Conservation (phyloP, 2,329 filamentous ascomycete genomes). For the Apiospora sp. region DNA sequence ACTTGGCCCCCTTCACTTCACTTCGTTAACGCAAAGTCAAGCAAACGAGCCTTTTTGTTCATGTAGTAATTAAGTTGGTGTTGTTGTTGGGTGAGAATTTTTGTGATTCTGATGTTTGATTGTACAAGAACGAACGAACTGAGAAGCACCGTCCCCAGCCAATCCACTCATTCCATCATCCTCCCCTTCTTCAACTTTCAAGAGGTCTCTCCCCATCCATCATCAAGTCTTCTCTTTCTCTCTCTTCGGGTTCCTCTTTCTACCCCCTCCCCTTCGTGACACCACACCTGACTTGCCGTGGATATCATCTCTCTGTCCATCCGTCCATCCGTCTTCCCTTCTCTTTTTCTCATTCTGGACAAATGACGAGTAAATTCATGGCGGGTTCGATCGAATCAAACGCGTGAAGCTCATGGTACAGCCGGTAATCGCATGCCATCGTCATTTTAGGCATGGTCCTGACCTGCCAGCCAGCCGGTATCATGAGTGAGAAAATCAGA, state of each 20-base stretch:
- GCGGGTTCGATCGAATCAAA: neutral
- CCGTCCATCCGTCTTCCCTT: neutral
- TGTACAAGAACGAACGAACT: conserved; percentile 4
- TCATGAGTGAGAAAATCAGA: neutral
- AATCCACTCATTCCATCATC: neutral
- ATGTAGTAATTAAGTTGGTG: neutral
- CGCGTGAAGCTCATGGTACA: conserved; percentile 7
- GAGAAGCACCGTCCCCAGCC: neutral
- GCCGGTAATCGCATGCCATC: conserved; percentile 10
- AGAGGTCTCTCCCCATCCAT: neutral
- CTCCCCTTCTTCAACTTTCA: neutral
- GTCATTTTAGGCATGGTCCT: neutral
- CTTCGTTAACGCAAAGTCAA: neutral
- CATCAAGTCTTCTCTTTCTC: neutral
- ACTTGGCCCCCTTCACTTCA: neutral
- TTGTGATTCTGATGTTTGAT: neutral
- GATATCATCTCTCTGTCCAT: neutral
- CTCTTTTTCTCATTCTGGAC: conserved; percentile 1
- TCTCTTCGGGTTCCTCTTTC: neutral
- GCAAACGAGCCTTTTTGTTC: neutral
- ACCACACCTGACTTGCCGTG: neutral
- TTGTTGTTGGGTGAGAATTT: neutral
- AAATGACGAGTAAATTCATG: neutral
- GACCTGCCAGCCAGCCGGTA: neutral
- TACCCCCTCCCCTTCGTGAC: neutral